phyloP scores from a whole-genome alignment of 2,329 filamentous ascomycete species.

The Pestalotiopsis sp. region DNA sequence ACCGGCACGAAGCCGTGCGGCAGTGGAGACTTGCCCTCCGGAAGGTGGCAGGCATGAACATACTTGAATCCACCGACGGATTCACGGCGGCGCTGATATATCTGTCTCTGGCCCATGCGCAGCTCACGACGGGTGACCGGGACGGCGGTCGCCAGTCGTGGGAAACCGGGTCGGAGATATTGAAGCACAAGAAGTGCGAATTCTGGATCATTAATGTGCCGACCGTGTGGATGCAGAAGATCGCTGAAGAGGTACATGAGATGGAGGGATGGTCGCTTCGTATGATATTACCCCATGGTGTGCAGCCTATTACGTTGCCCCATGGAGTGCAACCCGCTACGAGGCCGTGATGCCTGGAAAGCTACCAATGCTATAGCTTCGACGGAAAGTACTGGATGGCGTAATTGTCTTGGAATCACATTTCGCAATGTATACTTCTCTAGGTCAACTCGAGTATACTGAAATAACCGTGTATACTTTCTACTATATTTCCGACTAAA shows the following conservation, averaged over 20 bases:
- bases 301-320: slow-evolving; percentile 28
- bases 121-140: slow-evolving; percentile 21
- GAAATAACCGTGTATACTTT: too few relatives aligned
- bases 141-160: slow-evolving; percentile 20
- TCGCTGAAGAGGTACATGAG: slow-evolving; percentile 25
- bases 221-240: slow-evolving; percentile 29
- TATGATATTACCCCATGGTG: slow-evolving; percentile 31
- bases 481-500: too few relatives aligned
- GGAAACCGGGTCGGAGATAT: slow-evolving; percentile 15
- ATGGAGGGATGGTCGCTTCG: slow-evolving; percentile 30
- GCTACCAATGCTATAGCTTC: not conserved
- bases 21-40: slow-evolving; percentile 22
- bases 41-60: slow-evolving; percentile 21
- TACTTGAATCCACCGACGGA: slow-evolving; percentile 21
- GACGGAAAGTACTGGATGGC: too few relatives aligned
- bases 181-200: slow-evolving; percentile 28
- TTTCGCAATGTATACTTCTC: too few relatives aligned
- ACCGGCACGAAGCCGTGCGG: slow-evolving; percentile 17
- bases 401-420: too few relatives aligned
- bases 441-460: too few relatives aligned
- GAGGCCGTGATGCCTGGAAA: not conserved
- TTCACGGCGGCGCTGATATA: slow-evolving; percentile 29
- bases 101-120: slow-evolving; percentile 30
- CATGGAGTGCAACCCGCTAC: slow-evolving; percentile 15
- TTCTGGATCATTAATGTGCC: slow-evolving; percentile 31